These are phyloP conservation scores for Epichloe sibirici DNA, from an alignment of 2,329 filamentous ascomycete genomes.

Conservation along the genomic window DNA sequence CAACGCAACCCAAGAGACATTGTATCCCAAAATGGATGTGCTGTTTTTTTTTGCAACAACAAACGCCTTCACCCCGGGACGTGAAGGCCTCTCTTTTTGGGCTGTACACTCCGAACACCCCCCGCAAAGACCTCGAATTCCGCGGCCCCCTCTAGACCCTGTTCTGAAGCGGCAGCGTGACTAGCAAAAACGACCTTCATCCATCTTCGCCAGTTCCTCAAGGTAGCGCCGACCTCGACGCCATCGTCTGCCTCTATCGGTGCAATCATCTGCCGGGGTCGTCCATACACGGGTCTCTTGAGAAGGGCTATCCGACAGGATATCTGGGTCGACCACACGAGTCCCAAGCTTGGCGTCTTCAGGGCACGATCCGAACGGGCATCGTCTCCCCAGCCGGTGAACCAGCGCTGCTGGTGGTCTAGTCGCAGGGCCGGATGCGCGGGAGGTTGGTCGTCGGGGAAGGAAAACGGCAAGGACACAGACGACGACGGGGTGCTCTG, in stretches of 20 bases:
- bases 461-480: constrained; percentile 23
- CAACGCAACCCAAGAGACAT: no score
- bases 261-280: constrained; percentile 23
- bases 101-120: constrained; percentile 30
- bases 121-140: constrained; percentile 67
- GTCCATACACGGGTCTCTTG: constrained; percentile 48
- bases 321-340: constrained; percentile 87
- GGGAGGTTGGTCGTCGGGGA: constrained; percentile 18
- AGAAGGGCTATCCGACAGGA: constrained; percentile 71
- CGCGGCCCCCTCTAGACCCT: constrained; percentile 37
- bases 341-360: constrained; percentile 78
- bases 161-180: constrained; percentile 47
- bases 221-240: constrained; percentile 29
- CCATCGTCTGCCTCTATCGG: constrained; percentile 25
- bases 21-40: no score
- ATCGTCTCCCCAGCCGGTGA: constrained; percentile 86
- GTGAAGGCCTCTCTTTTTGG: neutral
- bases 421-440: constrained; percentile 50
- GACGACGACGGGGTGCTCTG: neutral
- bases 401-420: constrained; percentile 87
- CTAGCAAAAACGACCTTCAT: constrained; percentile 86
- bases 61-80: no score
- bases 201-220: constrained; percentile 57
- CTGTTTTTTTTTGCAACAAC: no score
- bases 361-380: constrained; percentile 32